Conservation (phyloP, 768 basidiomycete genomes). For the Tricholoma terreum region DNA sequence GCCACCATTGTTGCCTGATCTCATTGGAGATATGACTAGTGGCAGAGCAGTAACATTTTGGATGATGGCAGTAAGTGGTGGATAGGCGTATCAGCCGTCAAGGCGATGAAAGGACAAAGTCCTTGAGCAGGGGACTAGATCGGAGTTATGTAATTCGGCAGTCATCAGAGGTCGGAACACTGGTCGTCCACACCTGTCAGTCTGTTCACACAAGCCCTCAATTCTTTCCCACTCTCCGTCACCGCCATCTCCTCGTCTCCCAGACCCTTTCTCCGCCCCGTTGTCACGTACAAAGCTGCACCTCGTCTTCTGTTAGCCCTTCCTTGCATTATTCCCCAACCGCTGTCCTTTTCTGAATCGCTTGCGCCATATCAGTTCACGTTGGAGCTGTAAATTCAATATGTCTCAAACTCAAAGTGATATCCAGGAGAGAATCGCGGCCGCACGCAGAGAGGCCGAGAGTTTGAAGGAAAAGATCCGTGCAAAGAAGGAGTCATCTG, state of each 20-base stretch:
- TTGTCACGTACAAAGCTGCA: neutral
- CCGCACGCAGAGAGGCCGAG: slow-evolving; percentile 95
- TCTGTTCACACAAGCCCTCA: slow-evolving; percentile 22
- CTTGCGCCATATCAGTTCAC: neutral
- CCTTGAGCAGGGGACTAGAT: neutral
- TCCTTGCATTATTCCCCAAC: slow-evolving; percentile 3
- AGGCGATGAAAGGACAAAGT: no score
- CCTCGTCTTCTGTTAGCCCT: neutral
- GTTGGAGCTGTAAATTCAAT: slow-evolving; percentile 11
- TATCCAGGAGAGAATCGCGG: slow-evolving; percentile 91
- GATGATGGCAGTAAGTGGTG: no score
- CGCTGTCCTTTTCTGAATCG: neutral
- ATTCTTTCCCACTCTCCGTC: slow-evolving; percentile 22
- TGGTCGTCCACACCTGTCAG: slow-evolving; percentile 5
- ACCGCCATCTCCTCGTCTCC: slow-evolving; percentile 20
- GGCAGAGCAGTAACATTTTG: no score
- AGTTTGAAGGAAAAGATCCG: slow-evolving; percentile 98
- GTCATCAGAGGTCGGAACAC: slow-evolving; percentile 18
- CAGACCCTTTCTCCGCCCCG: slow-evolving; percentile 10
- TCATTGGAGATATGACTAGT: neutral
- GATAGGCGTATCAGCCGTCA: neutral
- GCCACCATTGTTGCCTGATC: neutral
- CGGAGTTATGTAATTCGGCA: neutral
- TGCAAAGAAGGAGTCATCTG: slow-evolving; percentile 92
- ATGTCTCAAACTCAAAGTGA: slow-evolving; percentile 84